Conservation (phyloP, 345 rosid species). For the Melaleuca quinquenervia region DNA sequence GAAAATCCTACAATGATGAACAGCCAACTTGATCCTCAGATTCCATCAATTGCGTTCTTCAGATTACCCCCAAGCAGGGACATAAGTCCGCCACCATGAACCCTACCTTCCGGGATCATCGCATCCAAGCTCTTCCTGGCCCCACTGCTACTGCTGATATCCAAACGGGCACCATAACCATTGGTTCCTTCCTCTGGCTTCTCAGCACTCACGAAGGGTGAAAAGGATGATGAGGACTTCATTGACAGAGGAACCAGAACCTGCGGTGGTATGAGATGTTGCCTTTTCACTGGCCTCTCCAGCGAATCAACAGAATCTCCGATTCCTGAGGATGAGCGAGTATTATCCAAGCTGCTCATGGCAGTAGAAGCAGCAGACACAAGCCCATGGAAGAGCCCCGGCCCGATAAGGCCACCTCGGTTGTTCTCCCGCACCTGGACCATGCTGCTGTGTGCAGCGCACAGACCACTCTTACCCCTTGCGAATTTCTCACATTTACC, state of each 20-base stretch:
- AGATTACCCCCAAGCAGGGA: conserved; percentile 67
- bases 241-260: conserved; percentile 84
- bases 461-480: conserved; percentile 85
- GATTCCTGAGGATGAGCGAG: conserved; percentile 42
- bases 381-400: conserved; percentile 84
- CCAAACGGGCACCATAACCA: background rate
- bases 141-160: background rate
- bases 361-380: conserved; percentile 49
- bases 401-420: conserved; percentile 51
- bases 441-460: conserved; percentile 87
- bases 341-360: conserved; percentile 41
- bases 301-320: conserved; percentile 58
- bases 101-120: conserved; percentile 89
- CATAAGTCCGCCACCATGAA: conserved; percentile 92
- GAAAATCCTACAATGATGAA: background rate
- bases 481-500: conserved; percentile 90
- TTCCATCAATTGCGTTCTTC: conserved; percentile 46
- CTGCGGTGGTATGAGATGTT: conserved; percentile 68
- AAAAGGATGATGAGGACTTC: conserved; percentile 47
- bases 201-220: conserved; percentile 21
- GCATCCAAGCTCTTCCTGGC: conserved; percentile 24
- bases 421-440: conserved; percentile 33
- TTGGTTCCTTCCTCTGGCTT: conserved; percentile 17
- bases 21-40: conserved; percentile 11
- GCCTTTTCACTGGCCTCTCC: conserved; percentile 40